A percentile compares a stretch with the other conserved stretches of the same genome.
Evolutionary conservation across 106 monocot species (phyloP).

Genomic region (Agapanthus africanus): DNA sequence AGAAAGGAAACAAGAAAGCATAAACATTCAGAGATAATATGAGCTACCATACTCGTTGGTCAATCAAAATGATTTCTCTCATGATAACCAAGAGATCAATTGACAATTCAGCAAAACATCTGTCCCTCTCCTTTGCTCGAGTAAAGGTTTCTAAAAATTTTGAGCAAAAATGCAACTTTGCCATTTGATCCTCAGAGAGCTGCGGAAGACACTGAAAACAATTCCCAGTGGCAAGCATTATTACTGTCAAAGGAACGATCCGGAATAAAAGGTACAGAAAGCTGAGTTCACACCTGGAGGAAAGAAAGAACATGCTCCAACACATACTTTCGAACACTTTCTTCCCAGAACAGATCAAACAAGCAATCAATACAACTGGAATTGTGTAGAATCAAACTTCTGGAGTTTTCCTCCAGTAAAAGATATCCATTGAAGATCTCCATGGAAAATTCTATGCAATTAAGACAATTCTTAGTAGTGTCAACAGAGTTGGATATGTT

Average conservation of each 20-base stretch:
- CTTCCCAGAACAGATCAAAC: constrained; percentile 89
- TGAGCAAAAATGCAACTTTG: constrained; percentile 72
- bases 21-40: not conserved
- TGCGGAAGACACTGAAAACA: constrained; percentile 57
- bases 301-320: constrained; percentile 71
- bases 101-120: constrained; percentile 59
- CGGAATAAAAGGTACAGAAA: constrained; percentile 1
- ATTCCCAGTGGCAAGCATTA: constrained; percentile 3
- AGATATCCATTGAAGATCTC: constrained; percentile 79
- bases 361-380: constrained; percentile 75
- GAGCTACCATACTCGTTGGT: constrained; percentile 39
- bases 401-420: constrained; percentile 48
- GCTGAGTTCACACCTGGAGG: constrained; percentile 45
- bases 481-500: constrained; percentile 10
- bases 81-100: constrained; percentile 81
- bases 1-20: not conserved
- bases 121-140: constrained; percentile 73
- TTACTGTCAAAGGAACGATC: not conserved
- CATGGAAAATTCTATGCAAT: constrained; percentile 56
- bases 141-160: constrained; percentile 90
- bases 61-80: constrained; percentile 69
- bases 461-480: constrained; percentile 20
- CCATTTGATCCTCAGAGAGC: constrained; percentile 52
- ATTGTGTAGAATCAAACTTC: constrained; percentile 52
- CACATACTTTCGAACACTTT: constrained; percentile 41